phyloP scores from a whole-genome alignment of 257 asterid species.

The Craterostigma plantagineum region DNA sequence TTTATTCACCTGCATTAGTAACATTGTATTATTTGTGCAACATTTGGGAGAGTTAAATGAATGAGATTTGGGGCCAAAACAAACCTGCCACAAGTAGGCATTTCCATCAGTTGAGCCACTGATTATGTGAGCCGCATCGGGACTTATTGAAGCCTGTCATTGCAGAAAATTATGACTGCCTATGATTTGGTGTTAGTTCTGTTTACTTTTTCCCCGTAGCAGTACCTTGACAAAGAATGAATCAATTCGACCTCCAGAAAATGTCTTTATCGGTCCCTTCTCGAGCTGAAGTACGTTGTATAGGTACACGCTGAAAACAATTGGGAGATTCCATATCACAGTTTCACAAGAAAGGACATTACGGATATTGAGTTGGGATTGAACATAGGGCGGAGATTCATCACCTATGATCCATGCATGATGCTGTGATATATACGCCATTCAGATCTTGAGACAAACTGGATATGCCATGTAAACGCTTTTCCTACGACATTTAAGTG shows the following conservation, averaged over 20 bases:
- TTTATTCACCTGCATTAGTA: slow-evolving; percentile 42
- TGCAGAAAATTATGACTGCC: slow-evolving; percentile 5
- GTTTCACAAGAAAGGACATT: no score
- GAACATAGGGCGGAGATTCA: not conserved
- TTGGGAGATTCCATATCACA: not conserved
- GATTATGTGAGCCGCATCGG: slow-evolving; percentile 86
- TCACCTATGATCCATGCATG: slow-evolving; percentile 95
- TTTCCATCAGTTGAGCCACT: slow-evolving; percentile 94
- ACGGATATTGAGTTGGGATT: no score
- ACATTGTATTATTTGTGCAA: not conserved
- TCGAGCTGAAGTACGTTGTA: slow-evolving; percentile 75
- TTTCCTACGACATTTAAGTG: slow-evolving; percentile 23
- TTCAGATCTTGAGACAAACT: slow-evolving; percentile 79
- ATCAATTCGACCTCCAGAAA: slow-evolving; percentile 53
- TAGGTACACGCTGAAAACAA: slow-evolving; percentile 54
- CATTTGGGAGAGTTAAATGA: not conserved
- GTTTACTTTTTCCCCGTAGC: no score
- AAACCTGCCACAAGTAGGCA: slow-evolving; percentile 88
- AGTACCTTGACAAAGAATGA: slow-evolving; percentile 89
- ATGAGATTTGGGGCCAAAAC: slow-evolving; percentile 7
- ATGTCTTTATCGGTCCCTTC: slow-evolving; percentile 49
- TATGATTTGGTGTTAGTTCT: no score
- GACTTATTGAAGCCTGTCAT: slow-evolving; percentile 72
- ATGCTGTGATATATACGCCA: slow-evolving; percentile 70
- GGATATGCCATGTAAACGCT: slow-evolving; percentile 62